Evolutionary conservation across 2,329 filamentous ascomycete species (phyloP).

Genomic region (Coniochaeta sp.): DNA sequence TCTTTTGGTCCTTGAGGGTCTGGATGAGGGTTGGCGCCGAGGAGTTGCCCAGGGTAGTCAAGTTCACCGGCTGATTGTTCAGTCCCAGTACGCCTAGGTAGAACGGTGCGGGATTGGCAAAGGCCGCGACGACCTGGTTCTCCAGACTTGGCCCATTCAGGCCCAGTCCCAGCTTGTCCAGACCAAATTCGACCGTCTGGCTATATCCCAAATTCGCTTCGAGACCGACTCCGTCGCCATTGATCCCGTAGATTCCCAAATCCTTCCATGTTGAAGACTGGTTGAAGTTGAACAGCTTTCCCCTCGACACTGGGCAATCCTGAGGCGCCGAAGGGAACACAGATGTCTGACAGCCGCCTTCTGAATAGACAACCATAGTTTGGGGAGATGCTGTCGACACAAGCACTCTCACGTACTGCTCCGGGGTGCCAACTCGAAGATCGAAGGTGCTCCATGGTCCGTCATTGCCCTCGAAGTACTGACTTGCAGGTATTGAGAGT

Average conservation of each 20-base stretch:
- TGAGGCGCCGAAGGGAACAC: constrained; percentile 23
- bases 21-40: constrained; percentile 27
- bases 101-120: constrained; percentile 25
- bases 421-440: constrained; percentile 27
- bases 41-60: constrained; percentile 25
- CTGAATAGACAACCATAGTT: constrained; percentile 24
- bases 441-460: constrained; percentile 33
- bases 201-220: constrained; percentile 29
- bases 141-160: constrained; percentile 23
- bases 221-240: constrained; percentile 26
- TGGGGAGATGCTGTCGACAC: constrained; percentile 31
- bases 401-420: constrained; percentile 27
- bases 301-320: constrained; percentile 27
- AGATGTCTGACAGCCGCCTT: constrained; percentile 21
- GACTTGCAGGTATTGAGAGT: constrained; percentile 25
- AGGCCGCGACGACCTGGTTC: constrained; percentile 24
- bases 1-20: constrained; percentile 25
- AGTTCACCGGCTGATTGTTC: constrained; percentile 29
- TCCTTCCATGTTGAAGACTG: constrained; percentile 27
- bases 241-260: constrained; percentile 25
- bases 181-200: constrained; percentile 18
- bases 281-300: constrained; percentile 25
- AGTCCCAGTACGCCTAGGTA: constrained; percentile 33
- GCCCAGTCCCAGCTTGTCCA: constrained; percentile 22
- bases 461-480: constrained; percentile 33